A percentile compares a stretch with the other conserved stretches of the same genome.
Conservation (phyloP, 2,329 filamentous ascomycete genomes). For the Aspergillus novofumigatus region DNA sequence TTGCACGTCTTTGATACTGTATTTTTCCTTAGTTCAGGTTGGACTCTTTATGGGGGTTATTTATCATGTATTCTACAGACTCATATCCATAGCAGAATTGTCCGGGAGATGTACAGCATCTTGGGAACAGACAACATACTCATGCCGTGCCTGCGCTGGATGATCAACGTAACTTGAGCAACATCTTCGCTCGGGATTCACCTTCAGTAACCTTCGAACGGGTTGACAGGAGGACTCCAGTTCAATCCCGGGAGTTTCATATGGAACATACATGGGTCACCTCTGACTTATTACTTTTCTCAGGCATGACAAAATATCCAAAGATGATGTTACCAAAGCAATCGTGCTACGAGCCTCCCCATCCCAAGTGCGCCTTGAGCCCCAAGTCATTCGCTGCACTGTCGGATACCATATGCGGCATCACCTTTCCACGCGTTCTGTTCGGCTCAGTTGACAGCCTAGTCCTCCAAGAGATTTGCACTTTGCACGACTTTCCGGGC, state of each 20-base stretch:
- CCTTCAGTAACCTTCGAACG: neutral
- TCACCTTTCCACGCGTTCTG: no score
- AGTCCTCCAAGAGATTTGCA: no score
- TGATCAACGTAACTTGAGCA: neutral
- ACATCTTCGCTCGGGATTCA: neutral
- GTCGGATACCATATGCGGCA: no score
- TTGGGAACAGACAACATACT: neutral
- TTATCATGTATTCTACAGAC: neutral
- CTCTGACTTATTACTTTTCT: constrained; percentile 28
- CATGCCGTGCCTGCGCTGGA: neutral
- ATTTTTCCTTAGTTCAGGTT: no score
- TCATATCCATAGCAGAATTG: neutral
- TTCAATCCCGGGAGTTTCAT: constrained; percentile 28
- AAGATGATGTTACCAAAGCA: constrained; percentile 21
- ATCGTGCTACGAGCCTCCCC: constrained; percentile 16
- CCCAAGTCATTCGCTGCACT: no score
- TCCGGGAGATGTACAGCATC: neutral
- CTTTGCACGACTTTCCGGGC: no score
- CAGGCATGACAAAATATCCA: constrained; percentile 27
- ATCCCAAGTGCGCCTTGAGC: no score
- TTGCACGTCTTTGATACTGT: neutral
- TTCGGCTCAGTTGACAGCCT: no score
- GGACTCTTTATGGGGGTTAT: neutral
- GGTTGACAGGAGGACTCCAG: neutral
- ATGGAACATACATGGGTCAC: constrained; percentile 34